Evolutionary conservation across 352 stramenopile species (phyloP), one percentile per base, ranked within the genome.

Genomic region (Pythium guiyangense): DNA sequence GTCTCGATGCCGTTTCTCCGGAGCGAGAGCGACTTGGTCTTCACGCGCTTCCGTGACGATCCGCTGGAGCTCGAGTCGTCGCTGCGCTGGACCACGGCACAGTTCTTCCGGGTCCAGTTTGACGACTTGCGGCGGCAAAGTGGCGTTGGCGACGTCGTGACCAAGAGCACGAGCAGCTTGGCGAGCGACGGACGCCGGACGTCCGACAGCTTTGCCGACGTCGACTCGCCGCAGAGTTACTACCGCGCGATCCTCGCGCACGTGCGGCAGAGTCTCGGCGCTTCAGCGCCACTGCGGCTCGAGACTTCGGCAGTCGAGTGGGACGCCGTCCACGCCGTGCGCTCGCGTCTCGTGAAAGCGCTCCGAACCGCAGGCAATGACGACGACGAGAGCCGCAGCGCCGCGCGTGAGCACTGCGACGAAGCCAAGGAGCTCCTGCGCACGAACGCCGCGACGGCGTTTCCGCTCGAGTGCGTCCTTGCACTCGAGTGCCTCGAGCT

Each of bases 401-500:
- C 64, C 3, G 65, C 72, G 51, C 63, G 45, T 39, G 64, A 73
- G 26, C 66, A 65, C 56, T 74, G 54, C 49, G 68, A 61, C 9
- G 65, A 55, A 37, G 74, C 65, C 9, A 73, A 57, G 15, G 27
- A 69, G 15, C 51, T 67, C 12, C 70, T 84, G 44, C 66, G 62
- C 12, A 71, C 64, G n/a, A 72, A 69, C 27, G 71, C 67, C 29
- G 70, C 79, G 8, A 55, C 71, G 6, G 59, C 79, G 0, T 80
- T 93, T 12, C 81, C 84, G 9, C 64, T 94, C 4, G 79, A 88
- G 50, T 79, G 79, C 49, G 82, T 86, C 54, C 48, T 94, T 6
- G 74, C 66, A 6, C 45, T 90, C 20, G 49, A 46, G 6, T 83
- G 65, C 63, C 64, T 77, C 4, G 69, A 75, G 57, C 63, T 82